Base-by-base conservation (phyloP, 805 yeast species). In the Monosporozyma solicola region DNA sequence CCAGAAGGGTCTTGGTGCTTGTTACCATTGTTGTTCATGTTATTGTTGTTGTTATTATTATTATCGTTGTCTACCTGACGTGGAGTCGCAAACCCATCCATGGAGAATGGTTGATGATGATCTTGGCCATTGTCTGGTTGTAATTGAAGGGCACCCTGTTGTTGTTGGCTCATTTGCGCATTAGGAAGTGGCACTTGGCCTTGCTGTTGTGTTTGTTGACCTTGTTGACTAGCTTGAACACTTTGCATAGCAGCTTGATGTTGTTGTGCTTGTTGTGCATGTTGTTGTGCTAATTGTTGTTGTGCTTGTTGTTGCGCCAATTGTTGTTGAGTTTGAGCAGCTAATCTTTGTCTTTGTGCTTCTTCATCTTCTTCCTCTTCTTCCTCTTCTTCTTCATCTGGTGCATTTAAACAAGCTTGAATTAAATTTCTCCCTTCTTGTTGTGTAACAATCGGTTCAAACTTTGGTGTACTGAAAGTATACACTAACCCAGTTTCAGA, bases 401-500 rank as follows among this genome's bases (percentile, higher is more conserved):
- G 96, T 8, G 98, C 98, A 70, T 92, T 91, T 65, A 92, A 77
- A 70, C 99, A 94, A 11, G 97, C 96, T 74, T 94, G 98, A 66
- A 92, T 92, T 65, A 92, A 80, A 71, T 91, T 91, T 71, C 94
- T 91, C 61, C 99, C 99, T 74, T 94, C 99, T 51, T 95, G 85
- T 72, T 92, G 91, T 44, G 98, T 94, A 51, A 94, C 99, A 62
- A 94, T 80, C 8, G 99, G 99, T 73, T 94, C 98, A 67, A 94
- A 82, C 72, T 94, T 94, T 54, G 99, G 99, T n/a, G 99, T 94
- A 53, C 98, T 92, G 71, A 94, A 94, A 22, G 99, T 94, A 72
- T 94, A 94, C 52, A 94, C 99, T 57, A 94, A 82, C 15, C 99
- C 99, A n/a, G 99, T 94, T 71, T 94, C 99, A 51, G 95, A 85